Percentiles rank a stretch among this genome's conserved stretches.
Evolutionary conservation across 2,329 filamentous ascomycete species (phyloP).

Genomic region (Aspergillus aculeatus): DNA sequence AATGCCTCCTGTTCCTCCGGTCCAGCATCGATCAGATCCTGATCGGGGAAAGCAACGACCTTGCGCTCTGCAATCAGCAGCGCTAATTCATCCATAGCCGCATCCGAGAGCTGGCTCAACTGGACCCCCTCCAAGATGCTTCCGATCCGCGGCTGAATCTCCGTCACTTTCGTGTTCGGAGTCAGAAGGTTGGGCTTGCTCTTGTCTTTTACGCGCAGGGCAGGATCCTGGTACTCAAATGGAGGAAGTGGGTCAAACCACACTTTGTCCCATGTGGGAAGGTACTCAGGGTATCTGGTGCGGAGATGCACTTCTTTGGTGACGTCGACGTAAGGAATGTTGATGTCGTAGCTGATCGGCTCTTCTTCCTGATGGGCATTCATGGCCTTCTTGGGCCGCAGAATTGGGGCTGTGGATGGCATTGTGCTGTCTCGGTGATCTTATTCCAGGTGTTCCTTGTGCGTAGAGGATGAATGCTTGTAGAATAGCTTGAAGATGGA

Average conservation of each 20-base stretch:
- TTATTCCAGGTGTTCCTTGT: not conserved
- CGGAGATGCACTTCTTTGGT: constrained; percentile 38
- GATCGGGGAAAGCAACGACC: constrained; percentile 52
- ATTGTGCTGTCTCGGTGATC: constrained; percentile 19
- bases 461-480: not conserved
- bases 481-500: not conserved
- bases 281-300: constrained; percentile 46
- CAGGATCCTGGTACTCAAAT: constrained; percentile 49
- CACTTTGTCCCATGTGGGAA: constrained; percentile 48
- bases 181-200: constrained; percentile 39
- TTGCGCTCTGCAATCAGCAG: constrained; percentile 69
- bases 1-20: constrained; percentile 45
- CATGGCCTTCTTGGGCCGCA: constrained; percentile 27
- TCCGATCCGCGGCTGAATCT: constrained; percentile 46
- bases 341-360: constrained; percentile 49
- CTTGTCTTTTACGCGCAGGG: constrained; percentile 44
- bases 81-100: constrained; percentile 53
- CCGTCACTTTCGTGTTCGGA: constrained; percentile 30
- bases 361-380: constrained; percentile 29
- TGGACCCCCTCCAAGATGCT: constrained; percentile 47
- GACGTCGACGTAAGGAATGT: constrained; percentile 49
- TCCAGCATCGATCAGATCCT: constrained; percentile 49
- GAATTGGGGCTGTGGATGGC: constrained; percentile 34
- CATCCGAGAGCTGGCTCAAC: constrained; percentile 47
- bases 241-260: constrained; percentile 48